A percentile compares a stretch with the other conserved stretches of the same genome.
Conservation (phyloP, 495 filamentous ascomycete genomes). For the Aeminium ludgeri region DNA sequence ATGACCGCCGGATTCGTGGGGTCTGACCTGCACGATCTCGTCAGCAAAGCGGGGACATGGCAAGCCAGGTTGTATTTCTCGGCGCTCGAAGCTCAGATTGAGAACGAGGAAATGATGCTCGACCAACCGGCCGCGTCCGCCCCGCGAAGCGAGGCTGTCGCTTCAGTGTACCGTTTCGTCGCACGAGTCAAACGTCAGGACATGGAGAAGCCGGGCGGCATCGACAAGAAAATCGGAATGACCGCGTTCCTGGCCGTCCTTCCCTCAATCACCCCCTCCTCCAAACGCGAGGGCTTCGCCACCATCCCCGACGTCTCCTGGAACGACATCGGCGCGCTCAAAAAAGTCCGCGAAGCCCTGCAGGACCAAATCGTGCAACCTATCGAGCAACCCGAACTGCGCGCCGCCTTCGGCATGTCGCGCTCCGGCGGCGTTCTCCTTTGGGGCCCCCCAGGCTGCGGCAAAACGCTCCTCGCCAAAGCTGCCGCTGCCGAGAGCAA, state of each 20-base stretch:
- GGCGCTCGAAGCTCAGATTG: conserved; percentile 22
- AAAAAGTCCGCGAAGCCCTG: conserved; percentile 63
- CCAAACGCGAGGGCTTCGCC: conserved; percentile 90
- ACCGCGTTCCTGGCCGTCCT: conserved; percentile 62
- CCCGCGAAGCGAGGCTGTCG: background rate
- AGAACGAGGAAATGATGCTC: conserved; percentile 18
- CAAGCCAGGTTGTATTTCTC: conserved; percentile 30
- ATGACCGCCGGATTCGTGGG: conserved; percentile 89
- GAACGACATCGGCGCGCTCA: conserved; percentile 77
- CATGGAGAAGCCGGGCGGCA: conserved; percentile 16
- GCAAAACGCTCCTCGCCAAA: conserved; percentile 91
- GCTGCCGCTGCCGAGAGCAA: conserved; percentile 89
- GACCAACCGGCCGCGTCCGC: background rate
- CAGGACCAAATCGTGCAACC: conserved; percentile 81
- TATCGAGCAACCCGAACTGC: conserved; percentile 70
- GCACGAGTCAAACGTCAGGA: conserved; percentile 1
- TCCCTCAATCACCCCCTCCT: conserved; percentile 75
- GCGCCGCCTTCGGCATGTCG: conserved; percentile 64
- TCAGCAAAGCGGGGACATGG: conserved; percentile 45
- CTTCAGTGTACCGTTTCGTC: background rate
- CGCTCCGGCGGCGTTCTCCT: conserved; percentile 83
- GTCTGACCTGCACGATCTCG: conserved; percentile 50
- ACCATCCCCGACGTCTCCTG: conserved; percentile 95
- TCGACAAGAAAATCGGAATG: conserved; percentile 32
- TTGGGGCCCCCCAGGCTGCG: conserved; percentile 94